phyloP scores from a whole-genome alignment of 805 yeast species.

The Candida ponderosae region DNA sequence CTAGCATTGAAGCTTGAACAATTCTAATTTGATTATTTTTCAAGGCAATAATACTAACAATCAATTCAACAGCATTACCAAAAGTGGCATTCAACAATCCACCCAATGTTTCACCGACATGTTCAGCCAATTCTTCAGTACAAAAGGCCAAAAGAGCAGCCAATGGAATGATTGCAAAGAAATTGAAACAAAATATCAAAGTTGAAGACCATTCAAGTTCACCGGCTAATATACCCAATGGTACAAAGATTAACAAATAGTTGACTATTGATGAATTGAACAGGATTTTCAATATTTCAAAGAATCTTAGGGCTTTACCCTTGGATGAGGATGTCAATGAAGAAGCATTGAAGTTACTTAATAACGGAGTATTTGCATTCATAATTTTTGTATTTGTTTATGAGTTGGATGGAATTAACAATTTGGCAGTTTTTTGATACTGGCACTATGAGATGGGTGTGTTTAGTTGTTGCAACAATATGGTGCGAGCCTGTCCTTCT shows the following conservation, averaged over 20 bases:
- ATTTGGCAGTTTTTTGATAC: too few species aligned
- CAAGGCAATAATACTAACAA: slow-evolving; percentile 88
- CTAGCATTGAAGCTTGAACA: slow-evolving; percentile 96
- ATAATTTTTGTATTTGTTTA: too few species aligned
- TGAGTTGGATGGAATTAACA: too few species aligned
- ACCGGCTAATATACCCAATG: slow-evolving; percentile 79
- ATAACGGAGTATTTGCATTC: background rate
- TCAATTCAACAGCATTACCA: slow-evolving; percentile 96
- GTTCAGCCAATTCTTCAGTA: slow-evolving; percentile 84
- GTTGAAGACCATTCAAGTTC: slow-evolving; percentile 43
- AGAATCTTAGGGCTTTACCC: background rate
- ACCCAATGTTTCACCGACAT: slow-evolving; percentile 88
- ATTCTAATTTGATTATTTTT: slow-evolving; percentile 80
- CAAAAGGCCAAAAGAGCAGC: slow-evolving; percentile 88
- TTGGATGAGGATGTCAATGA: too few species aligned
- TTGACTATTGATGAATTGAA: slow-evolving; percentile 65
- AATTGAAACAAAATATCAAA: slow-evolving; percentile 63
- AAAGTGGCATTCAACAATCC: slow-evolving; percentile 94
- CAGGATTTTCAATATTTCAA: slow-evolving; percentile 13
- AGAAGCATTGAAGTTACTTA: background rate
- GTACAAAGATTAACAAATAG: slow-evolving; percentile 74
- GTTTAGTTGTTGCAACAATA: too few species aligned
- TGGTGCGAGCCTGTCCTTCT: too few species aligned
- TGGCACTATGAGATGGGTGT: too few species aligned
- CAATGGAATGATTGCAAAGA: slow-evolving; percentile 84